Base-by-base conservation (phyloP, 352 stramenopile species). In the Elongisporangium senticosum region DNA sequence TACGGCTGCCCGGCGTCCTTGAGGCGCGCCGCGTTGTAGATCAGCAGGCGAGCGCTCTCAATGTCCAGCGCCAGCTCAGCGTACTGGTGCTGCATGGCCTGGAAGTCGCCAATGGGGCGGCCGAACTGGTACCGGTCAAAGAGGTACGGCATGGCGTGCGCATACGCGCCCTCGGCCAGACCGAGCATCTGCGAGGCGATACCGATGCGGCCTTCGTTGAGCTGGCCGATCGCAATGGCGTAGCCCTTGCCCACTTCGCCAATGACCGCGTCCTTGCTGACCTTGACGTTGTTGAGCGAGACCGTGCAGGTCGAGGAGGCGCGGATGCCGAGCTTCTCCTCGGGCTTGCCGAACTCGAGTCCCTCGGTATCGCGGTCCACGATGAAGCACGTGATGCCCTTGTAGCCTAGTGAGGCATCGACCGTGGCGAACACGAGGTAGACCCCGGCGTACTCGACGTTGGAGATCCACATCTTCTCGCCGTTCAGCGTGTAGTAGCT, bases 401-500 rank as follows among this genome's bases (percentile, higher is more conserved):
- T 98, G 78, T 98, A 96, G n/a, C 91, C 90, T 43, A 86, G 58
- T 1, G 78, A 77, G 21, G 72, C 69, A 65, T 97, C 86, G 8
- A 83, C 83, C 47, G 89, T 98, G 10, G 94, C 94, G 82, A 98
- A 98, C 19, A 98, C 85, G 15, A 98, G 74, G 70, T 97, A 98
- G 11, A 98, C 82, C 20, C 90, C 89, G 7, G 94, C 92, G 58
- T 98, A 84, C 49, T 77, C 87, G 2, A 91, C 87, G 66, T 98
- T 98, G 33, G 89, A 97, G 65, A 98, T 98, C 95, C 95, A 98
- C 64, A 97, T 83, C 63, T 98, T 98, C 59, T 85, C 82, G 17
- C 95, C 95, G 69, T 86, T 97, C 15, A 98, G 72, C 8, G 82
- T 95, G 67, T 93, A 98, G 65, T 96, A 96, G 48, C 78, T 96